Evolutionary conservation across 2,329 filamentous ascomycete species (phyloP).

Genomic region (Talaromyces sp.): DNA sequence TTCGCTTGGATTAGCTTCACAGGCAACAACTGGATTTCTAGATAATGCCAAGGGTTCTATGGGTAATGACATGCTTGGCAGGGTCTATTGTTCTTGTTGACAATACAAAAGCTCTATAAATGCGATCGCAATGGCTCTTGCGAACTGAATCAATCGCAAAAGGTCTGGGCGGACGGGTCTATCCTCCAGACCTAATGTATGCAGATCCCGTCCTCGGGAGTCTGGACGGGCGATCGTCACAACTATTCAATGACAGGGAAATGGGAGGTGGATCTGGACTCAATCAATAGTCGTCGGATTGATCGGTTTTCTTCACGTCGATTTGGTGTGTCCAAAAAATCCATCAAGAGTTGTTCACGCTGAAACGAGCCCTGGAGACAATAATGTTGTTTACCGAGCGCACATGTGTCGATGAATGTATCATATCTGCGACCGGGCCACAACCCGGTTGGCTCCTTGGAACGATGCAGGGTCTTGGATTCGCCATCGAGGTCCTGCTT

Average conservation of each 20-base stretch:
- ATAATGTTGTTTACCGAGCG: too few species aligned
- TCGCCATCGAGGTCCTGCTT: too few species aligned
- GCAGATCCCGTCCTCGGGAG: background rate
- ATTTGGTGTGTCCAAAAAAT: too few species aligned
- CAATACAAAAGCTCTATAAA: background rate
- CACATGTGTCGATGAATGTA: too few species aligned
- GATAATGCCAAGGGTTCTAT: background rate
- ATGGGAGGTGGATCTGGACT: background rate
- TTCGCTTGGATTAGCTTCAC: background rate
- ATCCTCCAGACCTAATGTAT: background rate
- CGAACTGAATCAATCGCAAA: too few species aligned
- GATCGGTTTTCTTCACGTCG: too few species aligned
- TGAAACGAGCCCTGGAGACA: background rate
- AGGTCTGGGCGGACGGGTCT: background rate
- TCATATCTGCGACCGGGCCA: too few species aligned
- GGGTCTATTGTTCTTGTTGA: background rate
- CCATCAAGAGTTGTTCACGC: background rate
- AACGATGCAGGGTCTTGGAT: too few species aligned
- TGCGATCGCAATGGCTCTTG: background rate
- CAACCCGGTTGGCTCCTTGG: too few species aligned
- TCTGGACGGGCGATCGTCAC: conserved; percentile 9
- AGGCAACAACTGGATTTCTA: background rate
- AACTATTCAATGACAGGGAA: conserved; percentile 9
- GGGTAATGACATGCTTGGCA: background rate
- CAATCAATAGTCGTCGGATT: conserved; percentile 2